phyloP scores from a whole-genome alignment of 1,139 yeast species.

The Sugiyamaella paludigena region DNA sequence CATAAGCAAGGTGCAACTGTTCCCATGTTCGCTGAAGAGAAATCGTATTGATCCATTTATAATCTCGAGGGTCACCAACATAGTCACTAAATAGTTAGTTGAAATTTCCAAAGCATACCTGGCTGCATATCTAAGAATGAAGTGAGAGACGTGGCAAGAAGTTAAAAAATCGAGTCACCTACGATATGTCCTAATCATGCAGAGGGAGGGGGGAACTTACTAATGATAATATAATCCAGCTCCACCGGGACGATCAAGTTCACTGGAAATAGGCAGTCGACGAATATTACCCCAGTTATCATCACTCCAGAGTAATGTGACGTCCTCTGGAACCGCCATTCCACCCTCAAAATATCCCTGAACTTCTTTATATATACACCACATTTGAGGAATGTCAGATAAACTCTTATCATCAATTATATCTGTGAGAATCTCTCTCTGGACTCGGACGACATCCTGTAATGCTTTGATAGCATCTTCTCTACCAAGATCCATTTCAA shows the following conservation, averaged over 20 bases:
- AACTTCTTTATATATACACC: constrained; percentile 27
- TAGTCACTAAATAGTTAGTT: too few relatives aligned
- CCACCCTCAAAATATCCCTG: constrained; percentile 24
- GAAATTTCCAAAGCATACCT: too few relatives aligned
- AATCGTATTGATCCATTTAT: constrained; percentile 25
- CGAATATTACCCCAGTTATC: constrained; percentile 28
- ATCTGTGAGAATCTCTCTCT: constrained; percentile 18
- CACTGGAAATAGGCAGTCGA: constrained; percentile 21
- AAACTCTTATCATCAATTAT: constrained; percentile 11
- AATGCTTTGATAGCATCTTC: constrained; percentile 21
- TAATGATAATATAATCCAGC: constrained; percentile 26
- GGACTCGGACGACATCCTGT: constrained; percentile 18
- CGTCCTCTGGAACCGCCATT: constrained; percentile 25
- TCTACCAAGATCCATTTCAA: constrained; percentile 19
- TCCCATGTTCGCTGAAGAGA: constrained; percentile 23
- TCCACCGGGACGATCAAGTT: constrained; percentile 21
- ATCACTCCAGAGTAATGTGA: constrained; percentile 24
- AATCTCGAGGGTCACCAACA: constrained; percentile 25
- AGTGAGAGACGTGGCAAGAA: too few relatives aligned
- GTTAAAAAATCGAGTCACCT: too few relatives aligned
- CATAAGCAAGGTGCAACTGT: constrained; percentile 22
- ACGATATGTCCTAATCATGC: too few relatives aligned
- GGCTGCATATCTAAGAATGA: too few relatives aligned
- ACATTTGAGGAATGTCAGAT: constrained; percentile 23
- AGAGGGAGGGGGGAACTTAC: too few relatives aligned